These are phyloP conservation scores for Flueggea neowawraea DNA, from an alignment of 441 rosid genomes.

Conservation along the genomic window DNA sequence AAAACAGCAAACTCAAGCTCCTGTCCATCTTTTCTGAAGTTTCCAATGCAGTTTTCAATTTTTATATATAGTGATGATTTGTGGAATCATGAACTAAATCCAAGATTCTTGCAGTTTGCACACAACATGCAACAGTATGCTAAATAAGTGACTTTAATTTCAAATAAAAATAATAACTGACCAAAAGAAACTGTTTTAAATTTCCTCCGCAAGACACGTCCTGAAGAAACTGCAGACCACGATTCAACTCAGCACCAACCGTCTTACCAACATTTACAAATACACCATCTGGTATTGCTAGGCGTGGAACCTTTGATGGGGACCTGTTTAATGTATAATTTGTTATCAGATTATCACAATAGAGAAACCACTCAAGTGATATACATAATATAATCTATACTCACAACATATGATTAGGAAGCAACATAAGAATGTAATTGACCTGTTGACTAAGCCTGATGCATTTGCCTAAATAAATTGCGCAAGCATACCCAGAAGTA, in stretches of 20 bases:
- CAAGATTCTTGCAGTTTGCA: no score
- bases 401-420: not conserved
- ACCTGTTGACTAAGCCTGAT: conserved; percentile 71
- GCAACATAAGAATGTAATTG: conserved; percentile 6
- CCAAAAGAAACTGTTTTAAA: conserved; percentile 75
- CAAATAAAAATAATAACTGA: conserved; percentile 18
- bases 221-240: conserved; percentile 63
- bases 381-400: no score
- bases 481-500: conserved; percentile 79
- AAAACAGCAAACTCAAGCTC: no score
- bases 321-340: conserved; percentile 35
- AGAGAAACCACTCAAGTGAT: no score
- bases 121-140: no score
- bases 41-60: no score
- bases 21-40: no score
- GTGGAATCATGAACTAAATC: no score
- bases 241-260: conserved; percentile 62
- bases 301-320: conserved; percentile 62
- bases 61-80: no score
- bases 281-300: conserved; percentile 67
- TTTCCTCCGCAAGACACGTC: conserved; percentile 71
- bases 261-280: conserved; percentile 63
- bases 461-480: conserved; percentile 86
- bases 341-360: not conserved
- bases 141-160: no score